Percentiles rank a stretch among this genome's conserved stretches.
These are phyloP conservation scores for Acanthamoeba royreba DNA, from an alignment of 208 protist genomes.

Conservation along the genomic window DNA sequence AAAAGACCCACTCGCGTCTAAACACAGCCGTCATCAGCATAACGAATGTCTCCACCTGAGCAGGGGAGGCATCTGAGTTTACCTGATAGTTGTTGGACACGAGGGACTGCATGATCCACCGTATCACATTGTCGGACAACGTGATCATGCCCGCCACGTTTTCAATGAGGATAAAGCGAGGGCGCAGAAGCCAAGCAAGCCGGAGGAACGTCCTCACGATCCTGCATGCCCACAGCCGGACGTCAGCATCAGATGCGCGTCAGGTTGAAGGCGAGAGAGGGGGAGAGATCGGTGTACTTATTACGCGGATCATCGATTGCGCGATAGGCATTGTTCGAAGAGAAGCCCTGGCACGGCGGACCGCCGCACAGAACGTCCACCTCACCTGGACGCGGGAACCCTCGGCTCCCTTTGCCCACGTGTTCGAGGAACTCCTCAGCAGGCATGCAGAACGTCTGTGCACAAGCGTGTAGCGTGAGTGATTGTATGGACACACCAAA, in stretches of 20 bases:
- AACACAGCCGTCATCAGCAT: no score
- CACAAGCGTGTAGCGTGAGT: no score
- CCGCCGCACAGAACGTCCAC: not conserved
- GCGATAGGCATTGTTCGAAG: not conserved
- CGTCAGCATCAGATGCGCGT: no score
- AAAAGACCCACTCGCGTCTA: not conserved
- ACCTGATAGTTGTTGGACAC: no score
- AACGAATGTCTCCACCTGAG: no score
- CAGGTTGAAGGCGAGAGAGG: no score
- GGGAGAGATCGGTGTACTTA: not conserved
- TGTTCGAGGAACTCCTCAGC: not conserved
- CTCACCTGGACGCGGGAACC: not conserved
- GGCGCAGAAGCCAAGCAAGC: not conserved
- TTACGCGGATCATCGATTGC: not conserved
- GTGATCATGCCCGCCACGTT: not conserved
- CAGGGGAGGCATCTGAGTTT: no score
- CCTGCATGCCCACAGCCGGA: not conserved
- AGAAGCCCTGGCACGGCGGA: not conserved
- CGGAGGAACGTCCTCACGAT: not conserved
- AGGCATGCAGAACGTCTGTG: not conserved
- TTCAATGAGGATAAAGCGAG: not conserved
- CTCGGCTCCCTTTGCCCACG: not conserved
- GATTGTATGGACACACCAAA: no score
- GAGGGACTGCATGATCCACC: no score
- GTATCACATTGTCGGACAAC: no score